Base-by-base conservation (phyloP, 495 filamentous ascomycete species). In the Evansstolkia leycettana region DNA sequence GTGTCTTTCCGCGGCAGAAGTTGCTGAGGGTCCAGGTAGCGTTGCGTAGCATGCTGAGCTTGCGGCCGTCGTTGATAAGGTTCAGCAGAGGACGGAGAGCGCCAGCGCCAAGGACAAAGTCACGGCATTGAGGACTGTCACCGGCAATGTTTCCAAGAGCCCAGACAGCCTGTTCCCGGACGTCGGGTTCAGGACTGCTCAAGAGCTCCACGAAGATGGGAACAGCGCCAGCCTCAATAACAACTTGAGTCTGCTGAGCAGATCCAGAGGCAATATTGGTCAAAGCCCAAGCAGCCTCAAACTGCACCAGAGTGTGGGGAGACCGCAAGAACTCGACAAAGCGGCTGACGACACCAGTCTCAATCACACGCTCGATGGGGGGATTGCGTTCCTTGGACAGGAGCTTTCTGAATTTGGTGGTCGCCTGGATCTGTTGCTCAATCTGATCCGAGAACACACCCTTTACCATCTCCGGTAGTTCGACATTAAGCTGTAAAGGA, bases 1-100 rank as follows among this genome's bases (percentile, higher is more conserved):
- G 92, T 3, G 88, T 94, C 74, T 96, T 99, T 61, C 92, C 92
- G 71, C 92, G 89, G 67, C 92, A 99, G 68, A 99, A 99, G 68
- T 99, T 99, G 70, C 92, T 96, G 34, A 99, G 69, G 16, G 92
- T 99, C 92, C 92, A 99, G 17, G 92, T 96, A 16, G 92, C 92
- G 56, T 99, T 99, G 36, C 92, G 74, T 26, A 99, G 76, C 92
- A 99, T 99, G 71, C 87, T 94, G 33, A 99, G 71, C 73, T 99
- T 99, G 48, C 92, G 84, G 68, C 89, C 94, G 58, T 99, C 92
- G 28, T 89, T 90, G 28, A 98, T 76, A 26, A 98, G 74, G 52
- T 69, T 73, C 31, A 98, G 70, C 26, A 98, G 73, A 24, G 90
- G 90, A 48, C 82, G 82, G 17, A 98, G 75, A 48, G 90, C 90